A percentile compares a stretch with the other conserved stretches of the same genome.
Conservation (phyloP, 306 rosid genomes). For the Inga leiocalycina region DNA sequence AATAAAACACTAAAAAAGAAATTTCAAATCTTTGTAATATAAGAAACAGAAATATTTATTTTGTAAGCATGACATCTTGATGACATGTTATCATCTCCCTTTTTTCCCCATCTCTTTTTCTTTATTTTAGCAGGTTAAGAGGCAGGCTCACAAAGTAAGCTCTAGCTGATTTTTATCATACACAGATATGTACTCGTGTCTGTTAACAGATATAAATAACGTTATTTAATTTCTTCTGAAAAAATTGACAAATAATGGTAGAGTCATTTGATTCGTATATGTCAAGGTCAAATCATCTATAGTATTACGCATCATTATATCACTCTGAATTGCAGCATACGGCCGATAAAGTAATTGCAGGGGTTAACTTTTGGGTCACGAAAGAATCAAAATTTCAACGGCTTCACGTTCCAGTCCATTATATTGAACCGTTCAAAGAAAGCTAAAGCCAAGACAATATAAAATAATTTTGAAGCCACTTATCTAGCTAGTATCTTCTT, state of each 20-base stretch:
- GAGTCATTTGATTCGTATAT: background rate
- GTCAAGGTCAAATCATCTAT: background rate
- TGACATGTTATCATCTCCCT: background rate
- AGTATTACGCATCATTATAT: background rate
- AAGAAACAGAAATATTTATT: background rate
- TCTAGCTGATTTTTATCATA: background rate
- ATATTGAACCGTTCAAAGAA: background rate
- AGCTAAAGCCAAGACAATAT: background rate
- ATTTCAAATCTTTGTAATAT: background rate
- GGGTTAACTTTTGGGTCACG: background rate
- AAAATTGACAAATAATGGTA: background rate
- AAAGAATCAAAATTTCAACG: background rate
- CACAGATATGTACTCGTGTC: background rate
- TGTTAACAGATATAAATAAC: background rate
- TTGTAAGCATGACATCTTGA: background rate
- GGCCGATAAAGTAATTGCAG: constrained; percentile 3
- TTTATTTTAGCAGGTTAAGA: background rate
- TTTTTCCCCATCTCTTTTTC: background rate
- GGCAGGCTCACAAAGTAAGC: background rate
- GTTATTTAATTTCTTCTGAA: background rate
- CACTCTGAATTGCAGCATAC: background rate
- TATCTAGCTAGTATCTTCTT: background rate
- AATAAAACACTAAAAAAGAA: background rate
- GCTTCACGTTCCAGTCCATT: background rate
- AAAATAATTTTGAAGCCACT: background rate